These are phyloP conservation scores for Jatropha podagrica DNA, from an alignment of 441 rosid species.

Conservation along the genomic window DNA sequence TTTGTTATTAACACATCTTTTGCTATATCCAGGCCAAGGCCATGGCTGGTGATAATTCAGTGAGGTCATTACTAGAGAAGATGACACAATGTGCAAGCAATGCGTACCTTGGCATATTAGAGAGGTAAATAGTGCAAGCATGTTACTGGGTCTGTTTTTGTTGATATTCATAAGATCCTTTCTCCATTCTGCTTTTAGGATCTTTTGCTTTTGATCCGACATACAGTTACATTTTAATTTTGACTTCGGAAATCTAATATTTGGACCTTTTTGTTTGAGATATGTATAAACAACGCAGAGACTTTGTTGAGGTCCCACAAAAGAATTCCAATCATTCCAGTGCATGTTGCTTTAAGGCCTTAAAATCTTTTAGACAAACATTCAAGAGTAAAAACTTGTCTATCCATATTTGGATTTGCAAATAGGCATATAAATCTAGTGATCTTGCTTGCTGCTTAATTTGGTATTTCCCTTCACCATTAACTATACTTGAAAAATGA, in stretches of 20 bases:
- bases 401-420: background rate
- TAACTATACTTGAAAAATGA: background rate
- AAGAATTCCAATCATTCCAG: background rate
- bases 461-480: background rate
- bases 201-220: background rate
- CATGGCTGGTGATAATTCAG: slow-evolving; percentile 95
- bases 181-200: slow-evolving; percentile 13
- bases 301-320: background rate
- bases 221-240: background rate
- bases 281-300: background rate
- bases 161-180: background rate
- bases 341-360: background rate
- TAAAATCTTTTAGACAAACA: background rate
- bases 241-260: background rate
- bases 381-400: background rate
- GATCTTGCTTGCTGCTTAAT: background rate
- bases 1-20: slow-evolving; percentile 28
- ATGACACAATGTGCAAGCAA: slow-evolving; percentile 94
- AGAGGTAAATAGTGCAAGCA: slow-evolving; percentile 57
- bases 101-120: slow-evolving; percentile 90
- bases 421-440: background rate
- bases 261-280: background rate
- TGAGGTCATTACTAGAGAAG: slow-evolving; percentile 91
- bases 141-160: background rate
- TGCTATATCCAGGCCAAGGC: slow-evolving; percentile 72